Evolutionary conservation across 176 grass and related monocot genomes (phyloP).

Genomic region (Luzula sylvatica): DNA sequence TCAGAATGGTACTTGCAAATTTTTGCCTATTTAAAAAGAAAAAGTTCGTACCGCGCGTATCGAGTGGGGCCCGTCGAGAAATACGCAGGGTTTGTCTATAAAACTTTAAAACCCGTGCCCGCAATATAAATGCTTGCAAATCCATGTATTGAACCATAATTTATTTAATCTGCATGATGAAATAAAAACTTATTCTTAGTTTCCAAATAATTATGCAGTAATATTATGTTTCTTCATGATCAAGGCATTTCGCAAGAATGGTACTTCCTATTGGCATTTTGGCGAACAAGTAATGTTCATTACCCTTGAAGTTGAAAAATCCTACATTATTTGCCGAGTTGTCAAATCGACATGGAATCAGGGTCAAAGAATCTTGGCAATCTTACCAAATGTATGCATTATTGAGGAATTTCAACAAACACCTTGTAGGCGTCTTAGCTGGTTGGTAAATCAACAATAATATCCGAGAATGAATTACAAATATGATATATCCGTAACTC

Average conservation of each 20-base stretch:
- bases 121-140: constrained; percentile 59
- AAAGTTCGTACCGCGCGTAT: constrained; percentile 41
- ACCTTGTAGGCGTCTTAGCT: constrained; percentile 6
- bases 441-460: background rate
- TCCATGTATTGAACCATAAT: constrained; percentile 53
- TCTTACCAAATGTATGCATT: background rate
- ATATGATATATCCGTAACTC: no score
- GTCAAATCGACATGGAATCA: background rate
- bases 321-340: background rate
- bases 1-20: background rate
- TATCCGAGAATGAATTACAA: no score
- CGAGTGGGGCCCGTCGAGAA: constrained; percentile 37
- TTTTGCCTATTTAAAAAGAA: background rate
- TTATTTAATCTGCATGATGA: constrained; percentile 5
- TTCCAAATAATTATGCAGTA: no score
- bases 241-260: no score
- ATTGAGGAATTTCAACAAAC: constrained; percentile 33
- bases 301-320: no score
- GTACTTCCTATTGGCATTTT: no score
- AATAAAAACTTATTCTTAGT: background rate
- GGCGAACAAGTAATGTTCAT: no score
- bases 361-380: constrained; percentile 1
- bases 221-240: no score
- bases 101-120: constrained; percentile 58
- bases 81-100: constrained; percentile 61